Evolutionary conservation across 2,329 filamentous ascomycete species (phyloP), one percentile per base, ranked within the genome.

Genomic region (Ramularia collo-cygni): DNA sequence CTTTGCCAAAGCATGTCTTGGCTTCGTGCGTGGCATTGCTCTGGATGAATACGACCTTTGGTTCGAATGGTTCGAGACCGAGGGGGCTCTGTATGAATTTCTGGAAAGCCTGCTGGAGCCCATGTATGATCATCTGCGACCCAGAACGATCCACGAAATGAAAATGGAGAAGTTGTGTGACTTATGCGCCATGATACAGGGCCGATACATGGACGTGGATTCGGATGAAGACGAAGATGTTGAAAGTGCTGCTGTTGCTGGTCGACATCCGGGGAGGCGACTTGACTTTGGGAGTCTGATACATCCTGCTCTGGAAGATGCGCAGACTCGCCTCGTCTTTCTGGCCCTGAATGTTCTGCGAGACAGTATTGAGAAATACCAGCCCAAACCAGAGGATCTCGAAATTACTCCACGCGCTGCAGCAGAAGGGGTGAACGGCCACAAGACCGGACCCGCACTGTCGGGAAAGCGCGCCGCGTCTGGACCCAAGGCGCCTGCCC

Each of bases 31-130:
- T 37, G 76, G 76, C 3, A 72, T 83, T 12, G 83, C 79, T 48
- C 63, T 79, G 38, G 79, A 83, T 48, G 79, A 83, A 56, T 79
- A 78, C 55, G 77, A 81, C 38, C 62, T 83, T 6, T 83, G 78
- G 77, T 68, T 69, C 4, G 75, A 81, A 56, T 81, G 77, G 77
- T 80, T 82, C 45, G 74, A 78, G 44, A 76, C 73, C 3, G 74
- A 81, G 43, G 73, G 69, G 17, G 76, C 74, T 2, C 57, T 81
- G 5, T 79, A 83, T 52, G 76, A 82, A 43, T 83, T 81, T 47
- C 64, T 83, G 1, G 79, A 83, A 56, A 72, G 76, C 13, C 67
- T 83, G 33, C 81, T 78, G 55, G 79, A 83, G 56, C 79, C 79
- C 2, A 65, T 83, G 18, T 82, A 81, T 52, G 79, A 83, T 51